Evolutionary conservation across 331 rosid species (phyloP).

Genomic region (Erythrophleum ivorense): DNA sequence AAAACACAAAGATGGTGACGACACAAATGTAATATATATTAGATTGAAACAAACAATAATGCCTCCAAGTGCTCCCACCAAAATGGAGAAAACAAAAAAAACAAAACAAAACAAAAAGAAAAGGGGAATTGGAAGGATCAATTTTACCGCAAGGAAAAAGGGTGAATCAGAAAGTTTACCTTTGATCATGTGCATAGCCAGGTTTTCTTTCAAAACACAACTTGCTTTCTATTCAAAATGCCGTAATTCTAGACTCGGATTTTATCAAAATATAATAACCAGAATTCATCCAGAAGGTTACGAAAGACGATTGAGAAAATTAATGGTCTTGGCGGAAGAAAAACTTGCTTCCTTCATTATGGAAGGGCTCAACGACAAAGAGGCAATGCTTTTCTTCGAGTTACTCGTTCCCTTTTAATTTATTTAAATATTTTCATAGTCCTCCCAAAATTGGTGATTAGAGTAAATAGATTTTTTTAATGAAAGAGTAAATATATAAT

Average conservation of each 20-base stretch:
- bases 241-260: background rate
- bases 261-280: background rate
- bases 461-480: background rate
- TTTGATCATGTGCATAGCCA: background rate
- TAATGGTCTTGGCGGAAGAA: background rate
- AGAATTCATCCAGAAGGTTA: background rate
- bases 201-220: background rate
- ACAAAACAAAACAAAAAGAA: background rate
- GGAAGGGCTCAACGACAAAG: background rate
- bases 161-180: background rate
- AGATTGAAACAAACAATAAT: background rate
- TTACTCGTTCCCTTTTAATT: background rate
- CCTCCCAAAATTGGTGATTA: background rate
- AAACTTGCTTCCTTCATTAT: background rate
- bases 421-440: background rate
- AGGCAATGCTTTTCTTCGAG: background rate
- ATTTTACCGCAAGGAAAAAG: background rate
- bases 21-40: background rate
- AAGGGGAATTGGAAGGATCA: background rate
- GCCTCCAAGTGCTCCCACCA: background rate
- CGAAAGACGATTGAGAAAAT: background rate
- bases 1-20: background rate
- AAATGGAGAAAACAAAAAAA: background rate
- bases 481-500: background rate
- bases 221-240: background rate